Percentiles rank a stretch among this genome's conserved stretches.
phyloP scores from a whole-genome alignment of 352 stramenopile genomes.

The Phytophthora lateralis region DNA sequence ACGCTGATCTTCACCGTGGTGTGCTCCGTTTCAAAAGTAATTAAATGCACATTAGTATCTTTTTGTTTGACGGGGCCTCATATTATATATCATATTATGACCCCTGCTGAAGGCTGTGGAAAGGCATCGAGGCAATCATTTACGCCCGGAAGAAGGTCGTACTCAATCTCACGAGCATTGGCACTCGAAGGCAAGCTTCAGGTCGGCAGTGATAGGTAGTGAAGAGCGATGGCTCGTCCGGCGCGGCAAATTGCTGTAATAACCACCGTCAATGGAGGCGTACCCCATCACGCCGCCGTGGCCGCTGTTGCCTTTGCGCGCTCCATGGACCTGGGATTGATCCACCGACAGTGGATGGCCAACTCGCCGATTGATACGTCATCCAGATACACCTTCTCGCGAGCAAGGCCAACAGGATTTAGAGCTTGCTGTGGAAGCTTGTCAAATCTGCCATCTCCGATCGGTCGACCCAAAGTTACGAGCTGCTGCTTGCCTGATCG shows the following conservation, averaged over 20 bases:
- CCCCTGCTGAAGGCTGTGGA: too few species aligned
- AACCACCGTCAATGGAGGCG: neutral
- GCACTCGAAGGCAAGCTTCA: too few species aligned
- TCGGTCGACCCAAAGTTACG: conserved; percentile 6
- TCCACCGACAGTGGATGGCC: conserved; percentile 25
- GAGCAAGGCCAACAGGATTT: conserved; percentile 5
- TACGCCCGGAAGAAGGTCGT: neutral
- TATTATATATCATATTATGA: too few species aligned
- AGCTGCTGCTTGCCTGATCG: conserved; percentile 8
- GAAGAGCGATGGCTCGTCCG: neutral
- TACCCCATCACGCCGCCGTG: conserved; percentile 11
- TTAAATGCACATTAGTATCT: too few species aligned
- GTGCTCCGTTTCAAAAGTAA: too few species aligned
- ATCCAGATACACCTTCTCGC: conserved; percentile 12
- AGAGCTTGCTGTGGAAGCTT: conserved; percentile 12
- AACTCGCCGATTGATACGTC: conserved; percentile 20
- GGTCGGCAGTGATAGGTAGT: neutral
- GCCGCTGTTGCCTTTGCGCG: conserved; percentile 4
- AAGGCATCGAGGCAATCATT: too few species aligned
- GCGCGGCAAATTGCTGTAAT: neutral
- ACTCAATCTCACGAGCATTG: neutral
- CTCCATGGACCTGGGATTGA: conserved; percentile 12
- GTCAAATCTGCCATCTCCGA: conserved; percentile 32
- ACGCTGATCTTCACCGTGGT: too few species aligned
- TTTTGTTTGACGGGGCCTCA: too few species aligned